Evolutionary conservation across 257 asterid species (phyloP), one percentile per base, ranked within the genome.

Genomic region (Lycium ferocissimum): DNA sequence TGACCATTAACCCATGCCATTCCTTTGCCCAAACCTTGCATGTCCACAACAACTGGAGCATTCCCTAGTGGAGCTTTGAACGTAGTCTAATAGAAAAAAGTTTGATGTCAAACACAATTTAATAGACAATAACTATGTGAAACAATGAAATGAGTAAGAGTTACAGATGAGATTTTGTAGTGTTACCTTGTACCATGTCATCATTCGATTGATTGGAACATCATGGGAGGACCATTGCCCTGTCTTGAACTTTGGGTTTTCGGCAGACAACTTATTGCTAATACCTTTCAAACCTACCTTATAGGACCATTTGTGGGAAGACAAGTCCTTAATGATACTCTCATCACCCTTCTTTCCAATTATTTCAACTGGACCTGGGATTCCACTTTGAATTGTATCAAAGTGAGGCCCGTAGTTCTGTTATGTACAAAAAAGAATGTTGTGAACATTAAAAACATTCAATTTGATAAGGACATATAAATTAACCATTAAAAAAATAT

Each of bases 111-210:
- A 57, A 20, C 40, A 63, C 13, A 10, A 7, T 12, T 14, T 1
- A 67, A 66, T 49, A 53, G 7, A 26, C 17, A 18, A 49, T 1
- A 8, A 59, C 38, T 2, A 35, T 54, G 14, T 10, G 0, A 20
- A 15, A 40, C 3, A 4, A 5, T 13, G 6, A 22, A 7, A 51
- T 1, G 65, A 59, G 65, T 1, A 58, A 59, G 26, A 17, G 4
- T 3, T 17, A 59, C 11, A 59, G 65, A 43, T 4, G 20, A 18
- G 79, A 43, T 71, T 73, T 6, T 13, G 2, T 20, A 11, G 40
- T 13, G 2, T 35, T 88, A 94, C 98, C 94, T 94, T 95, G 88
- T 95, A 95, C 98, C 98, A 95, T 2, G 94, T 93, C 88, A 94
- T 54, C 86, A 26, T 87, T 51, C 88, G 82, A 79, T 91, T 84